Evolutionary conservation across 2,329 filamentous ascomycete genomes (phyloP).

Genomic region (Thelonectria blattea): DNA sequence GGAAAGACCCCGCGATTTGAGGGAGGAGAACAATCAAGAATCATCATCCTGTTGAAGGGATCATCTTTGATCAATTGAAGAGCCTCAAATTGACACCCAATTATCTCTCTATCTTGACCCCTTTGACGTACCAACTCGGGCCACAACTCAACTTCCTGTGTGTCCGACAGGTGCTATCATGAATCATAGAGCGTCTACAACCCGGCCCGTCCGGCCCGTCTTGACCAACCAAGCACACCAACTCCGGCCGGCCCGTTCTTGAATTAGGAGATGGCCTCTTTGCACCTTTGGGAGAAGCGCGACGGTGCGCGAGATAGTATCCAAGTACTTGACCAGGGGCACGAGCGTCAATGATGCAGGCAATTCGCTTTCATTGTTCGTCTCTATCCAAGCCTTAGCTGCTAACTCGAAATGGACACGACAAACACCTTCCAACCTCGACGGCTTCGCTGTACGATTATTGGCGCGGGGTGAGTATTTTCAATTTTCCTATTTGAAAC

Average conservation of each 20-base stretch:
- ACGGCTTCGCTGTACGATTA: conserved; percentile 27
- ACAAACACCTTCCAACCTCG: background rate
- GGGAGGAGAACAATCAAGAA: too few species aligned
- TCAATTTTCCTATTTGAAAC: background rate
- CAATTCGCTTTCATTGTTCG: background rate
- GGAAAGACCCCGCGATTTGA: too few species aligned
- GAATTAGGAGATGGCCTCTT: background rate
- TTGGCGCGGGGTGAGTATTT: conserved; percentile 26
- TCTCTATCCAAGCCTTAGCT: background rate
- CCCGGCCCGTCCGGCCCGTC: conserved; percentile 9
- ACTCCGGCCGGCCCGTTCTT: conserved; percentile 2
- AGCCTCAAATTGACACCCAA: too few species aligned
- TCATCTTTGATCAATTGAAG: too few species aligned
- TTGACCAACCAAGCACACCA: background rate
- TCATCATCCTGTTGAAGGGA: too few species aligned
- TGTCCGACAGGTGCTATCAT: background rate
- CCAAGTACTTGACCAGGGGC: conserved; percentile 6
- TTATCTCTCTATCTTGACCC: too few species aligned
- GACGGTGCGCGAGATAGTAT: background rate
- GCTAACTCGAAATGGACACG: conserved; percentile 1
- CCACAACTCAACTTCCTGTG: too few species aligned
- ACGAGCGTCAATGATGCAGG: background rate
- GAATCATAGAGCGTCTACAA: background rate
- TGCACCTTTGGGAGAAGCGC: too few species aligned
- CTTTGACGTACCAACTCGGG: too few species aligned